These are phyloP conservation scores for Aurifilum marmelostoma DNA, from an alignment of 2,329 filamentous ascomycete genomes.

Conservation along the genomic window DNA sequence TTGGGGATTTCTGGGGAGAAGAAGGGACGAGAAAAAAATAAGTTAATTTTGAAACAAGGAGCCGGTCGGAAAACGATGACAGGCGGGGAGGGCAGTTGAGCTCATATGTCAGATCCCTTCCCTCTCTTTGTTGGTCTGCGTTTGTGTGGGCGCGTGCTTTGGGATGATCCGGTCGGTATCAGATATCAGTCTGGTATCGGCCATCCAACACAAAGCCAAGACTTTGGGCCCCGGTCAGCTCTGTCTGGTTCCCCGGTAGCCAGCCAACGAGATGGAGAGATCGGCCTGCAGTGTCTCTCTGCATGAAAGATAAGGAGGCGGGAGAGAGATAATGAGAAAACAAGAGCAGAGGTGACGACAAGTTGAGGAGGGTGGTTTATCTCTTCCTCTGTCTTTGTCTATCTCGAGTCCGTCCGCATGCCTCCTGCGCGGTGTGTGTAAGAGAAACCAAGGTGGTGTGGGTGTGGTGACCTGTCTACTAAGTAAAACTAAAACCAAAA, in stretches of 20 bases:
- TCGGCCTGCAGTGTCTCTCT: slow-evolving; percentile 14
- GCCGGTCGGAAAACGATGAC: slow-evolving; percentile 8
- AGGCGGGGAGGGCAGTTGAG: neutral
- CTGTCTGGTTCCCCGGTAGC: slow-evolving; percentile 8
- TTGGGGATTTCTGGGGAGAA: neutral
- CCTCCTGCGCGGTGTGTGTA: neutral
- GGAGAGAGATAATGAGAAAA: slow-evolving; percentile 18
- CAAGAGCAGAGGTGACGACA: slow-evolving; percentile 16
- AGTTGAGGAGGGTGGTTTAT: neutral
- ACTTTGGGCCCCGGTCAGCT: slow-evolving; percentile 14
- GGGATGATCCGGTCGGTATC: slow-evolving; percentile 22
- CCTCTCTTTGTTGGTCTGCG: slow-evolving; percentile 3
- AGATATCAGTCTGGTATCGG: slow-evolving; percentile 24
- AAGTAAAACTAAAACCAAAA: no score
- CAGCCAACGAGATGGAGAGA: slow-evolving; percentile 22
- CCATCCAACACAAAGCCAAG: slow-evolving; percentile 27
- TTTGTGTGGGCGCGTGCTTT: neutral
- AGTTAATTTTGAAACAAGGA: slow-evolving; percentile 20
- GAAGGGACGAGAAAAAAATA: neutral
- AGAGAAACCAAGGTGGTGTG: neutral
- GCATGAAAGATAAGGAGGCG: slow-evolving; percentile 20
- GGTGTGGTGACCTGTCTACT: neutral
- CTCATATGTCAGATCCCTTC: slow-evolving; percentile 25
- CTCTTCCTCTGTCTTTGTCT: neutral
- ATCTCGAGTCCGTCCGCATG: neutral